A percentile compares a stretch with the other conserved stretches of the same genome.
Evolutionary conservation across 164 flowering plant species (phyloP).

Genomic region (Vitis labrusca): DNA sequence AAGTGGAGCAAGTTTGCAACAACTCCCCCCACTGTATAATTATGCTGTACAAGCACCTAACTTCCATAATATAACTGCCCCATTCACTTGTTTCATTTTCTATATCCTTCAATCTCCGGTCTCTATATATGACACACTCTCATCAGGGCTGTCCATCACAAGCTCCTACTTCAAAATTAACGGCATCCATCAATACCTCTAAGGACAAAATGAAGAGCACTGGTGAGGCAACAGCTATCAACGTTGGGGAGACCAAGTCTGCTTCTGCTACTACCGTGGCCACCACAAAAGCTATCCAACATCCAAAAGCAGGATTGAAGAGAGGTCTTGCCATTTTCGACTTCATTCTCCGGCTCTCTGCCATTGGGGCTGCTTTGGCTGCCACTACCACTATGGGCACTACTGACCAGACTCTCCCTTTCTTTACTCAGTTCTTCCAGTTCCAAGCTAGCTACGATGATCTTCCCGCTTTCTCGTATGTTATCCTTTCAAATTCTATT

Average conservation of each 20-base stretch:
- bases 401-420: conserved; percentile 69
- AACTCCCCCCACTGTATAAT: not conserved
- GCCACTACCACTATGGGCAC: conserved; percentile 69
- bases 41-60: not conserved
- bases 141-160: too few species aligned
- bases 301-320: conserved; percentile 34
- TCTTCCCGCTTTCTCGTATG: conserved; percentile 64
- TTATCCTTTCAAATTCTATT: not conserved
- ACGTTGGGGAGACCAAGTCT: conserved; percentile 27
- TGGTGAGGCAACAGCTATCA: conserved; percentile 19
- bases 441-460: conserved; percentile 66
- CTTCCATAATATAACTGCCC: not conserved
- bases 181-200: too few species aligned
- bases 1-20: conserved; percentile 21
- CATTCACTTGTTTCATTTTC: not conserved
- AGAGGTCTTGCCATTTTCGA: conserved; percentile 57
- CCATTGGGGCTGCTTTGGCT: conserved; percentile 44
- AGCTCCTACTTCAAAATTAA: too few species aligned
- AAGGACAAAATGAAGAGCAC: conserved; percentile 12
- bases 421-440: conserved; percentile 81
- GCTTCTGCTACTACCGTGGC: not conserved
- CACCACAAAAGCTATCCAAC: conserved; percentile 14
- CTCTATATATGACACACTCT: too few species aligned
- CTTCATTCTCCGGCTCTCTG: conserved; percentile 53
- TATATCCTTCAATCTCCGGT: too few species aligned